These are phyloP conservation scores for Citrullus mucosospermus DNA, from an alignment of 306 rosid genomes.

Conservation along the genomic window DNA sequence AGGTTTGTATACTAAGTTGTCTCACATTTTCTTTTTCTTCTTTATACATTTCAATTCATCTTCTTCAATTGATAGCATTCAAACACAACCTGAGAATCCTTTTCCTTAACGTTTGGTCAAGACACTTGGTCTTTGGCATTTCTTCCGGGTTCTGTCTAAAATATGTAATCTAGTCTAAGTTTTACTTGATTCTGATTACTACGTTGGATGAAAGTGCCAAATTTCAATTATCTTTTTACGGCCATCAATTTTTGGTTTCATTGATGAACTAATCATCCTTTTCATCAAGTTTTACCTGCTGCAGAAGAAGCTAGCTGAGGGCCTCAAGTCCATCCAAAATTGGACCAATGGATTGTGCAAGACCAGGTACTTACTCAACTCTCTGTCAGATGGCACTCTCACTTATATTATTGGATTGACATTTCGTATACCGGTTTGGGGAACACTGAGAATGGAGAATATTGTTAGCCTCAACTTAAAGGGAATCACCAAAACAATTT, in stretches of 20 bases:
- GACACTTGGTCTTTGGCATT: background rate
- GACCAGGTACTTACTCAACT: background rate
- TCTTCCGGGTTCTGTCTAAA: background rate
- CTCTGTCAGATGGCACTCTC: background rate
- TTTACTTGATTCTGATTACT: too few species aligned
- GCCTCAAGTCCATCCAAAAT: background rate
- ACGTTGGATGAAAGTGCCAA: background rate
- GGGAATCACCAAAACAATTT: background rate
- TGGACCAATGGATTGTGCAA: background rate
- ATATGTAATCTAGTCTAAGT: too few species aligned
- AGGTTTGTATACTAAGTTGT: background rate
- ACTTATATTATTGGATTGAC: background rate
- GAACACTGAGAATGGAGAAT: background rate
- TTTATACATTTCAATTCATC: background rate
- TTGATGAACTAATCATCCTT: background rate
- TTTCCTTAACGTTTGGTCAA: background rate
- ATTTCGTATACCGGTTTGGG: too few species aligned
- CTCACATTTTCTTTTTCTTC: background rate
- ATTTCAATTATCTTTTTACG: background rate
- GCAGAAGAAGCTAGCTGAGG: background rate
- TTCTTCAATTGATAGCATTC: background rate
- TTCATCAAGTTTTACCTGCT: background rate
- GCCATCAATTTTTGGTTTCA: background rate
- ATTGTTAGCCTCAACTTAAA: background rate
- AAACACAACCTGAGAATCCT: background rate